Base-by-base conservation (phyloP, 495 filamentous ascomycete species). In the Neurospora sp. region DNA sequence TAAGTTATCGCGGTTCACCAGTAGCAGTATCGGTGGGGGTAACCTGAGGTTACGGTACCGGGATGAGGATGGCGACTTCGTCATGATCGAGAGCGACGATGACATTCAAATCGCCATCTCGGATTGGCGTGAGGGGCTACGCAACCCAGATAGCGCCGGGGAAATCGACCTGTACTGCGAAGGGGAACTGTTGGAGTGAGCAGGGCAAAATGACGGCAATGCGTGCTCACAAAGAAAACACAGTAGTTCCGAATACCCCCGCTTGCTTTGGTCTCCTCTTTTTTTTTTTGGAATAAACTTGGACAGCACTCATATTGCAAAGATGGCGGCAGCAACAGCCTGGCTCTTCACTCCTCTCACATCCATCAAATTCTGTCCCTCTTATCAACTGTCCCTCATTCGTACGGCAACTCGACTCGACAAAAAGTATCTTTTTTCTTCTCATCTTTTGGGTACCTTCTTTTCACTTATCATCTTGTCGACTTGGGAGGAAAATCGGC, bases 51-150 rank as follows among this genome's bases (percentile, higher is more conserved):
- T 99, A 66, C 92, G 92, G 73, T 99, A 98, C 81, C 87, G 90
- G 69, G 96, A 99, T 78, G 94, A 97, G 73, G 93, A 97, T 75
- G 92, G 92, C 12, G 96, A 98, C 78, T 94, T 90, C 77, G 92
- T 99, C 62, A 94, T 89, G 20, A 98, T 99, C 75, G 90, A 94
- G 78, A 93, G 91, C 72, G 95, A 99, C 76, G 96, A 99, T 76
- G 96, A 97, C 72, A 95, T 99, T 31, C 92, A 94, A 76, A 91
- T 93, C 66, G 96, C 96, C 20, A 98, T 98, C 78, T 90, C 94
- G 82, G 94, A 94, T 75, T 97, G 93, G 92, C 89, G 92, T 71
- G 93, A 96, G 75, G 88, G 90, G 74, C 87, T 92, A 75, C 88
- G 89, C 23, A 86, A 87, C 79, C 88, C 89, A 73, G 85, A 86